Evolutionary conservation across 2,329 filamentous ascomycete genomes (phyloP).

Genomic region (Xylaria digitata): DNA sequence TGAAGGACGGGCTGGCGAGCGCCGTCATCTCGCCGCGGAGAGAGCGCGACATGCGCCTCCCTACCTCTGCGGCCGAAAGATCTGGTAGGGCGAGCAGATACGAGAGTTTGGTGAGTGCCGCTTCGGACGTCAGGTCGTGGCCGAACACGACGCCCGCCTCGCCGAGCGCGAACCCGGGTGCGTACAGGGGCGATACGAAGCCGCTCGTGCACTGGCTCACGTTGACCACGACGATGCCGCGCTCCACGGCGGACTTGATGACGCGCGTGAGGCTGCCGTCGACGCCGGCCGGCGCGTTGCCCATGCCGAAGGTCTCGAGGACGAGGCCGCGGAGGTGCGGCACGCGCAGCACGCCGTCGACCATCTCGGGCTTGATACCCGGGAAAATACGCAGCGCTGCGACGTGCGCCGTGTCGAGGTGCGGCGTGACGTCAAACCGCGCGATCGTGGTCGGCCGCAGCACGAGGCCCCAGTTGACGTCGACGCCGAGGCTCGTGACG

Average conservation of each 20-base stretch:
- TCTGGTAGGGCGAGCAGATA: conserved; percentile 80
- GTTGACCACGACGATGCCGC: conserved; percentile 88
- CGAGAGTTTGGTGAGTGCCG: conserved; percentile 88
- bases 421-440: conserved; percentile 78
- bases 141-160: conserved; percentile 89
- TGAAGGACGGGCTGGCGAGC: conserved; percentile 76
- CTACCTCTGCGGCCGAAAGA: conserved; percentile 73
- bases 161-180: conserved; percentile 80
- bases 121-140: conserved; percentile 89
- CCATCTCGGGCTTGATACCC: conserved; percentile 92
- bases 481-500: conserved; percentile 82
- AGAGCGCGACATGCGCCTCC: conserved; percentile 76
- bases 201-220: conserved; percentile 88
- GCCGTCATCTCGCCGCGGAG: conserved; percentile 89
- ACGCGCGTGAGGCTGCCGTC: conserved; percentile 84
- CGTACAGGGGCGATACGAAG: conserved; percentile 82
- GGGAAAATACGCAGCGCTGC: conserved; percentile 91
- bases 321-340: conserved; percentile 84
- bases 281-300: conserved; percentile 85
- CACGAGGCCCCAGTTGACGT: conserved; percentile 83
- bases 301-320: conserved; percentile 92
- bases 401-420: conserved; percentile 87
- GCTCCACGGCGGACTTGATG: conserved; percentile 78
- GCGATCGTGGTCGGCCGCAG: conserved; percentile 78
- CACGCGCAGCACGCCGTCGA: conserved; percentile 82